Conservation (phyloP, 352 stramenopile genomes). For the Globisporangium takayamanum region DNA sequence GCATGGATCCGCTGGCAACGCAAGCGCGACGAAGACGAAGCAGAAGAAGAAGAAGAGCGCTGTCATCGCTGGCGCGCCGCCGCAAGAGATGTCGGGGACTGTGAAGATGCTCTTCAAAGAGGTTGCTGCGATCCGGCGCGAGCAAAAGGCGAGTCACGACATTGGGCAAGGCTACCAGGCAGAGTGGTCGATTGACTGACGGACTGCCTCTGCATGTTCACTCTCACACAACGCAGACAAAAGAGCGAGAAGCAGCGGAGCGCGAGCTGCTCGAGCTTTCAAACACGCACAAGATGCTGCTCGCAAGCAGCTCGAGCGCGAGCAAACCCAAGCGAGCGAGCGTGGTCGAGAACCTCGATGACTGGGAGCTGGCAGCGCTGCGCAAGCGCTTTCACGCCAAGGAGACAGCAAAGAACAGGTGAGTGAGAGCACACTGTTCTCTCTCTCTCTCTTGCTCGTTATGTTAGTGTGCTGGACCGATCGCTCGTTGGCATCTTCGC, state of each 20-base stretch:
- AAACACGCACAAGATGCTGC: slow-evolving; percentile 23
- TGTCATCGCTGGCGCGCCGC: slow-evolving; percentile 22
- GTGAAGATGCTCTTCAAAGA: slow-evolving; percentile 71
- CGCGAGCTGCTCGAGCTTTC: slow-evolving; percentile 39
- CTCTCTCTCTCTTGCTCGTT: background rate
- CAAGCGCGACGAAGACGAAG: background rate
- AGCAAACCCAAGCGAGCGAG: slow-evolving; percentile 8
- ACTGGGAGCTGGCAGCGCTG: slow-evolving; percentile 44
- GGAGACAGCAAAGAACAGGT: slow-evolving; percentile 38
- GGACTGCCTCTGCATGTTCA: background rate
- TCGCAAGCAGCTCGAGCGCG: slow-evolving; percentile 5
- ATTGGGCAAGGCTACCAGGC: background rate
- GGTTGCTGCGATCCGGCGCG: slow-evolving; percentile 38
- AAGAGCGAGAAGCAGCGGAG: slow-evolving; percentile 20
- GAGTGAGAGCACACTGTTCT: background rate
- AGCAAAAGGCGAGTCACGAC: slow-evolving; percentile 24
- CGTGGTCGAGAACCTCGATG: slow-evolving; percentile 21
- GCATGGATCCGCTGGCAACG: background rate
- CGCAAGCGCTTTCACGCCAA: slow-evolving; percentile 45
- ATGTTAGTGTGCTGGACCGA: too few relatives aligned
- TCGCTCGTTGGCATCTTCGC: too few relatives aligned
- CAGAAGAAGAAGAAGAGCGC: slow-evolving; percentile 17
- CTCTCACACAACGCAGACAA: slow-evolving; percentile 14
- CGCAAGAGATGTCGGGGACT: slow-evolving; percentile 52
- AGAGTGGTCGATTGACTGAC: background rate